These are phyloP conservation scores for Escovopsis sp. DNA, from an alignment of 2,329 filamentous ascomycete genomes.

Conservation along the genomic window DNA sequence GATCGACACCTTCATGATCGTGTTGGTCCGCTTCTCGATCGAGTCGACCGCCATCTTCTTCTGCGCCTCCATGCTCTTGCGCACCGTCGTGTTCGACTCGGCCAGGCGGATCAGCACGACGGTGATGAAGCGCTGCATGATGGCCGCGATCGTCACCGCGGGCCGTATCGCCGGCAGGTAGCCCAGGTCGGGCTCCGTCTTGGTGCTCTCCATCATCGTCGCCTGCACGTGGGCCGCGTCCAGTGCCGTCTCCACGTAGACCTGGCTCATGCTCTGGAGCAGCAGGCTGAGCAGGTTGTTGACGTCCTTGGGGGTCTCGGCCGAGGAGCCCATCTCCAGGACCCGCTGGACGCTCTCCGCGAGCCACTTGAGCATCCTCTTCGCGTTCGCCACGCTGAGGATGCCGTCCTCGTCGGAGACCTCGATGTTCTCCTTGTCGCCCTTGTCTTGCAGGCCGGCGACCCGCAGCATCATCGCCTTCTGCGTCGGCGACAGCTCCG, in stretches of 20 bases:
- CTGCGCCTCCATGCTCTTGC: constrained; percentile 77
- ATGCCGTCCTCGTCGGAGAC: constrained; percentile 81
- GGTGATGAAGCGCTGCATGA: constrained; percentile 85
- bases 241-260: constrained; percentile 54
- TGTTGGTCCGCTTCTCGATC: constrained; percentile 72
- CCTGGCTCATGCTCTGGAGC: constrained; percentile 74
- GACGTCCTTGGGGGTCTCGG: constrained; percentile 89
- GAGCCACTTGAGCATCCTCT: constrained; percentile 95
- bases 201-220: constrained; percentile 60
- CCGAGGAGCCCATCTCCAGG: constrained; percentile 74
- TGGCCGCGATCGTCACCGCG: constrained; percentile 75
- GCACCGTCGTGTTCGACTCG: constrained; percentile 76
- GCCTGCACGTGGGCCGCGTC: constrained; percentile 62
- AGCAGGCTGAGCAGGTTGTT: constrained; percentile 71
- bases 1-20: constrained; percentile 40
- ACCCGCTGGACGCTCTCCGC: constrained; percentile 87
- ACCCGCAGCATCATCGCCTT: constrained; percentile 83
- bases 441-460: constrained; percentile 65
- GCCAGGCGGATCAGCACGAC: constrained; percentile 84
- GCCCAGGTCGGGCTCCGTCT: constrained; percentile 72
- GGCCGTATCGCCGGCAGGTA: constrained; percentile 69
- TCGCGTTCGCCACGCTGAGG: constrained; percentile 73
- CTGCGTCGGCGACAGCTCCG: constrained; percentile 75
- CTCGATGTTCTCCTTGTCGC: constrained; percentile 73
- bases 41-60: constrained; percentile 57